phyloP scores from a whole-genome alignment of 176 grass and related monocot genomes.

The Avena eriantha region DNA sequence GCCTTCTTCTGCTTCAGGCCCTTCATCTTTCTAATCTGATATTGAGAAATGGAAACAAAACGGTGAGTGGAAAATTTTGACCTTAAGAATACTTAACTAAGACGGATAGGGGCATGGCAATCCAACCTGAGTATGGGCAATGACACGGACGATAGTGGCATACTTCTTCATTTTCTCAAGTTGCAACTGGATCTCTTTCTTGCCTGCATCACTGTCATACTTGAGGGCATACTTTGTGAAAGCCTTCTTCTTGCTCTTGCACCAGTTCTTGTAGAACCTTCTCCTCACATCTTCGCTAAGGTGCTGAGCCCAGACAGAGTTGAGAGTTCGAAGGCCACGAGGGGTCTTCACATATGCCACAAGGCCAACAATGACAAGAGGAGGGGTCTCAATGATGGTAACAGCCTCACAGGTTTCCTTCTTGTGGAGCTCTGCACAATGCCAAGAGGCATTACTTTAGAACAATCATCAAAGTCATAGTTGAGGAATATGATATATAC shows the following conservation, averaged over 20 bases:
- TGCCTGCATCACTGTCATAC: conserved; percentile 78
- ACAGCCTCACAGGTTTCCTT: conserved; percentile 99
- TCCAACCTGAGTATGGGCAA: conserved; percentile 86
- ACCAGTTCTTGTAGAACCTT: conserved; percentile 99
- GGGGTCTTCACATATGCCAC: conserved; percentile 96
- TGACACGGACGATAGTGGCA: conserved; percentile 76
- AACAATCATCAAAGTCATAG: neutral
- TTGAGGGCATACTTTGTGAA: conserved; percentile 90
- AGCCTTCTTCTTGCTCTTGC: conserved; percentile 98
- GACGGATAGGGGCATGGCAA: neutral
- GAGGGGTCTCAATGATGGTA: conserved; percentile 86
- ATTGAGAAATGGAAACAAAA: conserved; percentile 7
- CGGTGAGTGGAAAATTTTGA: neutral
- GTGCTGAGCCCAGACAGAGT: conserved; percentile 96
- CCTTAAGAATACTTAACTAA: neutral
- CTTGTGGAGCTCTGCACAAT: conserved; percentile 86
- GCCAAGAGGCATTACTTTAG: neutral
- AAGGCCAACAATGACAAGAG: conserved; percentile 85
- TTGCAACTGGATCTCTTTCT: conserved; percentile 82
- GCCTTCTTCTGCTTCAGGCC: conserved; percentile 98
- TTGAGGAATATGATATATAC: neutral
- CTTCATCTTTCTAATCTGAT: conserved; percentile 97
- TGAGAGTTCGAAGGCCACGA: conserved; percentile 73
- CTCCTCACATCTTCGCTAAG: conserved; percentile 89
- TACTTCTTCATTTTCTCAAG: conserved; percentile 99